Conservation (phyloP, 2,329 filamentous ascomycete species). For the Fusarium proliferatum region DNA sequence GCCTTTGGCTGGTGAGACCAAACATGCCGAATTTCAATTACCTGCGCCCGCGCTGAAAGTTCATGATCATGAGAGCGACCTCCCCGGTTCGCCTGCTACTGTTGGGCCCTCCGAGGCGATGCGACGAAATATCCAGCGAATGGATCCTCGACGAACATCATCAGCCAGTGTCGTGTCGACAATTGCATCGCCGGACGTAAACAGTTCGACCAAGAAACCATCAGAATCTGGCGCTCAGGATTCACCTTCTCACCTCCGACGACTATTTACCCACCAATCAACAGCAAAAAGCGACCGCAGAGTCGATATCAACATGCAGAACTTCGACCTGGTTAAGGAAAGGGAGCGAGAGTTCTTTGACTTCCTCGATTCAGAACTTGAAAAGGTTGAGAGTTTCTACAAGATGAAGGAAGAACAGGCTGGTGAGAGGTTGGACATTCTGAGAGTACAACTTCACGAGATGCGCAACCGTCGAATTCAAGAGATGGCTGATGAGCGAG, state of each 20-base stretch:
- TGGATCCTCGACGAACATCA: slow-evolving; percentile 51
- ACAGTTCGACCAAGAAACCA: slow-evolving; percentile 33
- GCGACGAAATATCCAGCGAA: slow-evolving; percentile 38
- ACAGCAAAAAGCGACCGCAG: slow-evolving; percentile 43
- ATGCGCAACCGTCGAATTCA: slow-evolving; percentile 87
- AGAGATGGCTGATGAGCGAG: slow-evolving; percentile 67
- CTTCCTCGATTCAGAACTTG: slow-evolving; percentile 84
- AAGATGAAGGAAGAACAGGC: slow-evolving; percentile 88
- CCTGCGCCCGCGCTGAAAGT: slow-evolving; percentile 64
- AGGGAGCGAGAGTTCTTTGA: slow-evolving; percentile 86
- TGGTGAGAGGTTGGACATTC: slow-evolving; percentile 72
- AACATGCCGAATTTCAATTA: slow-evolving; percentile 59
- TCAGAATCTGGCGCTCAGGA: slow-evolving; percentile 26
- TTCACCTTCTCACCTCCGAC: slow-evolving; percentile 49
- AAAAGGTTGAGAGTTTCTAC: slow-evolving; percentile 95
- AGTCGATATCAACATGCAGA: slow-evolving; percentile 57
- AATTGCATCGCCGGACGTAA: slow-evolving; percentile 18
- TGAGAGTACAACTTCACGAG: slow-evolving; percentile 89
- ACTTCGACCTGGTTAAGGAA: slow-evolving; percentile 72
- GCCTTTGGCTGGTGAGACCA: slow-evolving; percentile 39
- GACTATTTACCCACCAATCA: slow-evolving; percentile 51
- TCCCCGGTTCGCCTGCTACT: slow-evolving; percentile 42
- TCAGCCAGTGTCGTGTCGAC: slow-evolving; percentile 45
- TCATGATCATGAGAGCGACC: slow-evolving; percentile 37
- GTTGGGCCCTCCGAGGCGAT: slow-evolving; percentile 23